A percentile compares a stretch with the other conserved stretches of the same genome.
phyloP scores from a whole-genome alignment of 768 basidiomycete genomes.

The Steccherinum ochraceum region DNA sequence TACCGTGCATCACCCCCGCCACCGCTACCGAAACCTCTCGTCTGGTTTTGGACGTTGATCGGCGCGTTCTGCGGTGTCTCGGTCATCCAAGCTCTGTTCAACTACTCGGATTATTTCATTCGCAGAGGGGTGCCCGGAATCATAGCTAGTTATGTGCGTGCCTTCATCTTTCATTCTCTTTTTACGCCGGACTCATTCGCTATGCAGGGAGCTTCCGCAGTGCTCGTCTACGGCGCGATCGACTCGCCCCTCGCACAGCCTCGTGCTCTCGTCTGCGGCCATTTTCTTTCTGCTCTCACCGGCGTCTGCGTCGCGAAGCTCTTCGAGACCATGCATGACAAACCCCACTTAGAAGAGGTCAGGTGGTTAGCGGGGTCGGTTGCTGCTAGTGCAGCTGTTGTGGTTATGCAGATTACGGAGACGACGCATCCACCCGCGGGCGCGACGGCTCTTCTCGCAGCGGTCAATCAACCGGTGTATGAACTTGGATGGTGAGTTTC shows the following conservation, averaged over 20 bases:
- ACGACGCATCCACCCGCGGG: slow-evolving; percentile 54
- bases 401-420: slow-evolving; percentile 45
- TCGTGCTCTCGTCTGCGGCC: slow-evolving; percentile 43
- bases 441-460: slow-evolving; percentile 48
- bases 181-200: not conserved
- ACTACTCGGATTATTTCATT: slow-evolving; percentile 41
- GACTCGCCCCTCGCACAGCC: slow-evolving; percentile 50
- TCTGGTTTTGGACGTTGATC: slow-evolving; percentile 49
- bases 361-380: slow-evolving; percentile 45
- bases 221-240: slow-evolving; percentile 47
- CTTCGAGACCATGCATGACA: slow-evolving; percentile 27
- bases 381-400: slow-evolving; percentile 27
- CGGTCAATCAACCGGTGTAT: slow-evolving; percentile 34
- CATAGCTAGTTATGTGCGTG: slow-evolving; percentile 41
- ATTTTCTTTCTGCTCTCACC: slow-evolving; percentile 41
- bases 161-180: not conserved
- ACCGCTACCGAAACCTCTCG: slow-evolving; percentile 26
- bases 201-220: slow-evolving; percentile 46
- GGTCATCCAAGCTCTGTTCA: slow-evolving; percentile 43
- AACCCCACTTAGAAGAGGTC: slow-evolving; percentile 38
- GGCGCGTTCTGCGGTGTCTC: slow-evolving; percentile 46
- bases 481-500: slow-evolving; percentile 19
- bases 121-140: slow-evolving; percentile 39
- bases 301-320: slow-evolving; percentile 48
- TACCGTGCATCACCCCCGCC: slow-evolving; percentile 31